Evolutionary conservation across 2,329 filamentous ascomycete genomes (phyloP).

Genomic region (Aspergillus puulaauensis): DNA sequence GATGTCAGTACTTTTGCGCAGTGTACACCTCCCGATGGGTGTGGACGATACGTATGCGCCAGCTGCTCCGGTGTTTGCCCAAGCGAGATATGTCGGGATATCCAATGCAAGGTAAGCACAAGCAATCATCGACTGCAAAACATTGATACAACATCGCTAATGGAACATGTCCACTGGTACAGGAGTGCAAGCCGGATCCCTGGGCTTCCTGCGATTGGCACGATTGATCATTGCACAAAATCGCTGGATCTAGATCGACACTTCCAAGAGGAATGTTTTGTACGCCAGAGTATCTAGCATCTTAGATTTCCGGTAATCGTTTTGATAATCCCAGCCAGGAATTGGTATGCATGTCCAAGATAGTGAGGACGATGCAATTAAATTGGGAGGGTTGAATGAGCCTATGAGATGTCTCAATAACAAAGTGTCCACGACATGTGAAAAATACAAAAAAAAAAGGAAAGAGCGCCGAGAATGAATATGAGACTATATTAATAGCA

Average conservation of each 20-base stretch:
- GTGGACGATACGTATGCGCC: constrained; percentile 33
- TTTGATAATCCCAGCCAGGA: not conserved
- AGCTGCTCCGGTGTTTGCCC: constrained; percentile 37
- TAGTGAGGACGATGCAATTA: not conserved
- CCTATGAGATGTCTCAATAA: not conserved
- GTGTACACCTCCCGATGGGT: constrained; percentile 31
- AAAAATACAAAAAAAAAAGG: not conserved
- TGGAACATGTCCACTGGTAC: constrained; percentile 1
- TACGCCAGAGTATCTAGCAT: not conserved
- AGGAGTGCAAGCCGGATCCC: constrained; percentile 34
- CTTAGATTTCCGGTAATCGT: not conserved
- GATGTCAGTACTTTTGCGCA: constrained; percentile 33
- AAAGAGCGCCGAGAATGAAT: not conserved
- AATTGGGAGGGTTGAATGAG: not conserved
- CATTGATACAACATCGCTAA: not conserved
- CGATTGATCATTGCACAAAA: constrained; percentile 7
- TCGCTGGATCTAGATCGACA: not conserved
- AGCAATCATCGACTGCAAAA: not conserved
- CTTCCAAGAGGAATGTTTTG: no score
- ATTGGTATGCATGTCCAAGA: not conserved
- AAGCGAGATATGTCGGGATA: constrained; percentile 30
- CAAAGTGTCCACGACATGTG: not conserved
- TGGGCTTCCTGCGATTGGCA: constrained; percentile 37
- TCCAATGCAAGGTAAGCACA: constrained; percentile 32
- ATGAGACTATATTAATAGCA: not conserved